Evolutionary conservation across 306 rosid genomes (phyloP).

Genomic region (Glycyrrhiza uralensis): DNA sequence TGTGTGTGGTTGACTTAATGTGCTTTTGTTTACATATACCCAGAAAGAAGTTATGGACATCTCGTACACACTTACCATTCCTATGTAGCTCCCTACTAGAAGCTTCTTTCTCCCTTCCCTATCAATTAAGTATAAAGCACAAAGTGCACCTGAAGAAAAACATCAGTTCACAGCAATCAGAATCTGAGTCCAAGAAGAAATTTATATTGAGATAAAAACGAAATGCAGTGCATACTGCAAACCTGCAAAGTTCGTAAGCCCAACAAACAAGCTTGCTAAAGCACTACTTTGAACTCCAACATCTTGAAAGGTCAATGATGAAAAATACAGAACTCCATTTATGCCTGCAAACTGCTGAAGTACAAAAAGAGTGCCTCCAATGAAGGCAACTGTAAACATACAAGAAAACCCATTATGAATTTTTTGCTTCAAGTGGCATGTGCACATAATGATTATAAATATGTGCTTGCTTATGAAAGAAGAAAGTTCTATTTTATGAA

Average conservation of each 20-base stretch:
- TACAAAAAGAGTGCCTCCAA: constrained; percentile 76
- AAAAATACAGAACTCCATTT: constrained; percentile 89
- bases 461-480: not conserved
- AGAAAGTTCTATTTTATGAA: not conserved
- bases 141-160: constrained; percentile 60
- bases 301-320: constrained; percentile 79
- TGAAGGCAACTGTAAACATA: constrained; percentile 67
- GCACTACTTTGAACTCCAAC: constrained; percentile 75
- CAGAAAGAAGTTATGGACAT: constrained; percentile 4
- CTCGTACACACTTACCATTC: constrained; percentile 65
- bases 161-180: constrained; percentile 27
- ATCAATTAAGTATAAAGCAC: constrained; percentile 75
- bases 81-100: constrained; percentile 78
- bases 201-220: constrained; percentile 6
- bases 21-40: not conserved
- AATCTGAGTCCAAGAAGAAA: constrained; percentile 25
- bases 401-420: constrained; percentile 20
- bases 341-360: constrained; percentile 93
- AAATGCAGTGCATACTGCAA: constrained; percentile 15
- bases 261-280: constrained; percentile 72
- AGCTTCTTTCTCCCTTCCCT: constrained; percentile 84
- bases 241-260: constrained; percentile 89
- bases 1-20: not conserved
- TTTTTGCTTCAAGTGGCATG: constrained; percentile 9
- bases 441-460: not conserved